Evolutionary conservation across 768 basidiomycete genomes (phyloP), one percentile per base, ranked within the genome.

Genomic region (Lactarius deliciosus): DNA sequence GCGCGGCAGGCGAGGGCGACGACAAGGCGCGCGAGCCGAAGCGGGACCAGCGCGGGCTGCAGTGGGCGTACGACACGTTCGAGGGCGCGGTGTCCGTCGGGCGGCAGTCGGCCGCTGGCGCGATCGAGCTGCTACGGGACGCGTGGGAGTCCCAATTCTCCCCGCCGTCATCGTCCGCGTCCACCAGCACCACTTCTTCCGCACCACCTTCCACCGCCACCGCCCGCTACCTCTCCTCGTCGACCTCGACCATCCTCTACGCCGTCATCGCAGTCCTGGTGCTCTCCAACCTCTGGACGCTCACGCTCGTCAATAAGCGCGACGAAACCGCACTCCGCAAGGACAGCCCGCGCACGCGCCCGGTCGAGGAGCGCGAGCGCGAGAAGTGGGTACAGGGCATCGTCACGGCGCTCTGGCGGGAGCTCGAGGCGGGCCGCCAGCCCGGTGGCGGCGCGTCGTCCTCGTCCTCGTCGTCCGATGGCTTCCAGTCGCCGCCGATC

Each of bases 31-130:
- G 89, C 61, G 89, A 89, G 74, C 80, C 82, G 63, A 87, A 90
- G 74, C 85, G 88, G 18, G 86, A 87, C 67, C 83, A 81, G 65
- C 88, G 90, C 20, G 86, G 86, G 0, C 77, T 93, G 69, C 92
- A 94, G 72, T 94, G 92, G 92, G 92, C 92, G 3, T 91, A 86
- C 79, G 92, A 94, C 70, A 94, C 92, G 57, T 83, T 91, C 75
- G 88, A 87, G 36, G 92, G 91, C 11, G 88, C 92, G 2, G 82
- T 79, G 67, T 81, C 83, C 69, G 92, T 94, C 67, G 91, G 85
- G 36, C 79, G 78, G 72, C 85, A 86, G 73, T 91, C 89, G 67
- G 84, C 90, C 53, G 80, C 77, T 56, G 90, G 86, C 22, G 89
- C 90, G 30, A 73, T 93, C 66, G 92, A 93, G 79, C 86, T 94